Conservation (phyloP, 2,329 filamentous ascomycete genomes). For the Verruconis gallopava region DNA sequence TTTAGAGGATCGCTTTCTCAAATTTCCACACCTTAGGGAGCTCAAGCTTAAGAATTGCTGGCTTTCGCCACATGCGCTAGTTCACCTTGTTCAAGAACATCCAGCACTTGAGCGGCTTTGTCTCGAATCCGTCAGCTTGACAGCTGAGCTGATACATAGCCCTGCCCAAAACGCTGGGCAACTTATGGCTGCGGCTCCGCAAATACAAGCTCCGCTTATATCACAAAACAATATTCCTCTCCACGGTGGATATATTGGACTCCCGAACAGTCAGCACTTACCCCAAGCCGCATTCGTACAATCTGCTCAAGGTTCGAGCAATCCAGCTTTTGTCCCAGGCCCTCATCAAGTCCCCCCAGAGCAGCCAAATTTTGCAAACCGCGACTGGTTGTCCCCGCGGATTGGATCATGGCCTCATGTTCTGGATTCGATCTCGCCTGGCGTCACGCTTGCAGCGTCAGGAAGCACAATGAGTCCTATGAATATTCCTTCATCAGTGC, state of each 20-base stretch:
- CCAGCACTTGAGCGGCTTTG: slow-evolving; percentile 39
- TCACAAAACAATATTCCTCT: not conserved
- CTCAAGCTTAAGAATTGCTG: slow-evolving; percentile 58
- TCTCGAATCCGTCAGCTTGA: slow-evolving; percentile 51
- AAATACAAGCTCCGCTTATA: not conserved
- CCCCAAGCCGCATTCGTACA: not conserved
- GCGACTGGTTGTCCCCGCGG: not conserved
- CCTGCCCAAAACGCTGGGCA: not conserved
- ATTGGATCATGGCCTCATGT: slow-evolving; percentile 9
- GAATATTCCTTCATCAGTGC: not conserved
- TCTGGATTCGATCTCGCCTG: slow-evolving; percentile 10
- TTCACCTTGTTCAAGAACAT: slow-evolving; percentile 38
- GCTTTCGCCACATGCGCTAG: slow-evolving; percentile 46
- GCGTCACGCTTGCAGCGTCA: slow-evolving; percentile 4
- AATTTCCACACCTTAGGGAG: slow-evolving; percentile 43
- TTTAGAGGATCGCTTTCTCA: slow-evolving; percentile 26
- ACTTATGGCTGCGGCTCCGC: not conserved
- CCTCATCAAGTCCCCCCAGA: not conserved
- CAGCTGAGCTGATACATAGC: not conserved
- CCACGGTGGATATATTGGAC: not conserved
- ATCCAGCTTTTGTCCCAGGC: not conserved
- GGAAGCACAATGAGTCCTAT: slow-evolving; percentile 1
- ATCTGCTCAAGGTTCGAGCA: not conserved
- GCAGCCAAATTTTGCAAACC: not conserved
- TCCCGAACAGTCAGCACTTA: too few species aligned